A percentile compares a stretch with the other conserved stretches of the same genome.
These are phyloP conservation scores for Colletotrichum viniferum DNA, from an alignment of 2,329 filamentous ascomycete species.

Conservation along the genomic window DNA sequence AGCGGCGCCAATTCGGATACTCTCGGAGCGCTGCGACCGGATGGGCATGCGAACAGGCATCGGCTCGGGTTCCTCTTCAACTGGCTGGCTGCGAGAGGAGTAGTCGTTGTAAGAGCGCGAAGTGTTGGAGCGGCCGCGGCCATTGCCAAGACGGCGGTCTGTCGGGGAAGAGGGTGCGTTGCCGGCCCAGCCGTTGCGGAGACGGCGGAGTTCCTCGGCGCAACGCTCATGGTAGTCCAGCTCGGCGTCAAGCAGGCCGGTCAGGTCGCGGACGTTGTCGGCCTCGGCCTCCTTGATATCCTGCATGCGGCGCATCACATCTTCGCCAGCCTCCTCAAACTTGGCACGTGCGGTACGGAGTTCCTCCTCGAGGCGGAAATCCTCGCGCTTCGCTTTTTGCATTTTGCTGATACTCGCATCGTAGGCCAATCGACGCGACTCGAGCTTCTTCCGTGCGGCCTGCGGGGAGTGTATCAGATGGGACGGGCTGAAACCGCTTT, in stretches of 20 bases:
- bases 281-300: slow-evolving; percentile 92
- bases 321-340: slow-evolving; percentile 93
- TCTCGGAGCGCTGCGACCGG: slow-evolving; percentile 35
- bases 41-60: slow-evolving; percentile 48
- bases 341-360: slow-evolving; percentile 90
- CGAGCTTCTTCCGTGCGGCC: slow-evolving; percentile 91
- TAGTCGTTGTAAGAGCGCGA: slow-evolving; percentile 44
- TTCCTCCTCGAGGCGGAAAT: slow-evolving; percentile 92
- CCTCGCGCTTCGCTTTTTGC: slow-evolving; percentile 92
- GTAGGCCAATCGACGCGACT: slow-evolving; percentile 85
- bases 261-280: slow-evolving; percentile 81
- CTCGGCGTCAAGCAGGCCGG: slow-evolving; percentile 84
- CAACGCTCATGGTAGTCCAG: slow-evolving; percentile 91
- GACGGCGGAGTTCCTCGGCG: slow-evolving; percentile 75
- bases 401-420: slow-evolving; percentile 89
- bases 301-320: slow-evolving; percentile 90
- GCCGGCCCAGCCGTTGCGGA: slow-evolving; percentile 50
- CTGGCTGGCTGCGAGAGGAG: slow-evolving; percentile 35
- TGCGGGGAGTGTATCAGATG: slow-evolving; percentile 32
- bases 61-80: slow-evolving; percentile 29
- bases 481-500: slow-evolving; percentile 11
- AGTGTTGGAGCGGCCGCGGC: slow-evolving; percentile 52
- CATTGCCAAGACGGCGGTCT: slow-evolving; percentile 22
- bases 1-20: slow-evolving; percentile 28
- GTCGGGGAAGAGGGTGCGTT: slow-evolving; percentile 23